These are phyloP conservation scores for Arachis monticola DNA, from an alignment of 331 rosid genomes.

Conservation along the genomic window DNA sequence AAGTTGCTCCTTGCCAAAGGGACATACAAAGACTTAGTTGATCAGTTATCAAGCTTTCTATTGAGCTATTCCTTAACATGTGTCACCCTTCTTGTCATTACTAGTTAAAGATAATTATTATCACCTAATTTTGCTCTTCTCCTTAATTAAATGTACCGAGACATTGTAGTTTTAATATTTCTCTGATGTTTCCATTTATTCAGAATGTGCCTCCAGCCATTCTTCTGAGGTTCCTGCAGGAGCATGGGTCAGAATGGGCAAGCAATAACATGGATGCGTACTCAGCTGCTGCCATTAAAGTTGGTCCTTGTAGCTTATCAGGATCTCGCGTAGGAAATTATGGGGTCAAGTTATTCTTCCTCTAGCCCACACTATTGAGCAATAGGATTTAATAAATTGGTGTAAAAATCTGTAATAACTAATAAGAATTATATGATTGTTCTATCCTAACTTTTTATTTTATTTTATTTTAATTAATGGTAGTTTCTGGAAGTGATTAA, in stretches of 20 bases:
- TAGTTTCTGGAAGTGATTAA: too few relatives aligned
- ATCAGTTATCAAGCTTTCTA: neutral
- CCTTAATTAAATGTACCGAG: neutral
- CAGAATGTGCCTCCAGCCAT: slow-evolving; percentile 2
- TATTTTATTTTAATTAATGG: too few relatives aligned
- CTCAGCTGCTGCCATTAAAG: slow-evolving; percentile 18
- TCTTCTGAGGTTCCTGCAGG: too few relatives aligned
- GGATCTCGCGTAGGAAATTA: slow-evolving; percentile 94
- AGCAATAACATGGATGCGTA: too few relatives aligned
- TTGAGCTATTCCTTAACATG: neutral
- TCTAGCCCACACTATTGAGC: slow-evolving; percentile 95
- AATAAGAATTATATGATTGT: too few relatives aligned
- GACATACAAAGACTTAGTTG: slow-evolving; percentile 1
- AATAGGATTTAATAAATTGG: slow-evolving; percentile 71
- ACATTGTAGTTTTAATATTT: neutral
- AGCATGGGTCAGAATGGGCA: too few relatives aligned
- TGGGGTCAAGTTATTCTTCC: slow-evolving; percentile 98
- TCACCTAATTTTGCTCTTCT: neutral
- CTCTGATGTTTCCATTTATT: slow-evolving; percentile 16
- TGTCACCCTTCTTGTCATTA: neutral
- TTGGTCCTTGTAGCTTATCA: slow-evolving; percentile 91
- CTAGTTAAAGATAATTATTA: neutral
- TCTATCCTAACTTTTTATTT: too few relatives aligned
- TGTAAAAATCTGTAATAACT: too few relatives aligned
- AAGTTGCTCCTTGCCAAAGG: neutral